A percentile compares a stretch with the other conserved stretches of the same genome.
These are phyloP conservation scores for Orbilia oligospora DNA, from an alignment of 2,329 filamentous ascomycete genomes.

Conservation along the genomic window DNA sequence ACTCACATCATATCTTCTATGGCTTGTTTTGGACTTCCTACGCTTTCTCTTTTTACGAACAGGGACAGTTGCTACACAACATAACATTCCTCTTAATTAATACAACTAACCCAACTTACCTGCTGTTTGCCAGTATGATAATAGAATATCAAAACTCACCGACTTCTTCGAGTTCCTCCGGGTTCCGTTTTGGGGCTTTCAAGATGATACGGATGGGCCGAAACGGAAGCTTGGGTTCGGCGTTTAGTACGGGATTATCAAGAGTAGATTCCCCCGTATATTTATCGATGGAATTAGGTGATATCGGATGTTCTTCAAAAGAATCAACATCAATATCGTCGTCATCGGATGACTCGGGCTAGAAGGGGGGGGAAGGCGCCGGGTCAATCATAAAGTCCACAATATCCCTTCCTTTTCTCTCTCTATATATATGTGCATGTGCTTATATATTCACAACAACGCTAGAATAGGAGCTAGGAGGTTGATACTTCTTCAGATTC, in stretches of 20 bases:
- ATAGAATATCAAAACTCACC: slow-evolving; percentile 12
- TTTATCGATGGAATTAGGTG: background rate
- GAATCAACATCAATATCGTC: background rate
- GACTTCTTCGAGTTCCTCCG: slow-evolving; percentile 17
- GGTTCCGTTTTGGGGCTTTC: slow-evolving; percentile 28
- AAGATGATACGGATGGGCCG: slow-evolving; percentile 37
- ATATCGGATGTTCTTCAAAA: background rate
- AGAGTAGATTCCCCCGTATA: too few relatives aligned
- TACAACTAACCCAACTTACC: background rate
- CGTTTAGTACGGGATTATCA: background rate
- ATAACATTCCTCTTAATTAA: background rate
- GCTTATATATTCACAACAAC: too few relatives aligned
- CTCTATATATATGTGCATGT: too few relatives aligned
- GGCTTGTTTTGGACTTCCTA: slow-evolving; percentile 34
- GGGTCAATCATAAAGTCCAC: background rate
- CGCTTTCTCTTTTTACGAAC: slow-evolving; percentile 35
- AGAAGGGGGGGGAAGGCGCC: background rate
- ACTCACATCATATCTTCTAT: slow-evolving; percentile 34
- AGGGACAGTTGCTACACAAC: background rate
- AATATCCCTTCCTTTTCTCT: too few relatives aligned
- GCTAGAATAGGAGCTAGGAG: background rate
- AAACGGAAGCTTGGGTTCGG: slow-evolving; percentile 4
- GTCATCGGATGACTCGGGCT: slow-evolving; percentile 5
- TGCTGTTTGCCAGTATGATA: background rate
- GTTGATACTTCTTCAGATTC: slow-evolving; percentile 15